Evolutionary conservation across 2,329 filamentous ascomycete genomes (phyloP), one percentile per base, ranked within the genome.

Genomic region (Leptodontidium sp.): DNA sequence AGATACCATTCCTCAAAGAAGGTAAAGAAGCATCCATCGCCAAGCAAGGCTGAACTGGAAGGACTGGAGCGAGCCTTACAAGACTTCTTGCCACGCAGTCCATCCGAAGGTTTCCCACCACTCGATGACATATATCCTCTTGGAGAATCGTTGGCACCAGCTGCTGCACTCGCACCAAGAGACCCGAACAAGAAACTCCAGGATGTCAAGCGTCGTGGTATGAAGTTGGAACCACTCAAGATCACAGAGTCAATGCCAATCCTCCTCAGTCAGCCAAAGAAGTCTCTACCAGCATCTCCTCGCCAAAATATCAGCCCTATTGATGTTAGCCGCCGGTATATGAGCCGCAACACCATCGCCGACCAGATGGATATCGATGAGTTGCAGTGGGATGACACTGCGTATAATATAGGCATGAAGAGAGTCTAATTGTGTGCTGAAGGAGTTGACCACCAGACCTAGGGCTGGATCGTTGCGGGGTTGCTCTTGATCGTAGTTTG

Each of bases 1-100:
- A 61, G 43, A 53, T 32, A 52, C 21, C 50, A 61, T 21, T 45
- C 38, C 24, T 66, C 57, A 17, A 72, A 71, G 61, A 64, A 52
- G 52, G 64, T 65, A 4, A 76, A 76, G 64, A 76, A 76, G 45
- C 73, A 76, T 62, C 73, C 74, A 0, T 76, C 75, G 17, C 72
- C 73, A 62, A 75, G 70, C 57, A 74, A 75, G 52, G 65, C 35
- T 26, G 70, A 76, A 21, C 66, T 79, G 4, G 74, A 76, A 38
- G 53, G 66, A 29, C 65, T 73, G 52, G 72, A 69, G 64, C 49
- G 53, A 55, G 66, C 64, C 5, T 40, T 71, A 61, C 52, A 57
- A 40, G 61, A 57, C 35, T 67, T 70, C 49, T 50, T 58, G 4
- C 53, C 53, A 32, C 35, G 57, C 17, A 50, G 9, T 50, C 49